Base-by-base conservation (phyloP, 441 rosid genomes). In the Bocquillonia castaneifolia region DNA sequence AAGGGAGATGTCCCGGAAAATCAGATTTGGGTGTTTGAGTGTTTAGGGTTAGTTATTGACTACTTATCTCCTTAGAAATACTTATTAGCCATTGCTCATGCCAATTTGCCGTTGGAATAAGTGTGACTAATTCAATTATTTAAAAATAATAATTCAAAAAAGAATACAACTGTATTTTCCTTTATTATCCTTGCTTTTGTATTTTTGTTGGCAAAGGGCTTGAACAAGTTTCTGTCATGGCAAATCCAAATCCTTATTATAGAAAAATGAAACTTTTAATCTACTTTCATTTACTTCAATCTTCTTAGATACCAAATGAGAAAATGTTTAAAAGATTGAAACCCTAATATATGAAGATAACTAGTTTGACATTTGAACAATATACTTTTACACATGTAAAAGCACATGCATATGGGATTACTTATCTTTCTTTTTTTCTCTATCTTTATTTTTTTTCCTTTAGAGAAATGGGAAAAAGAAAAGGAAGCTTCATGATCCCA, bases 321-420 rank as follows among this genome's bases (percentile, higher is more conserved):
- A 68, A 55, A 67, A 67, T 28, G 28, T 61, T 62, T 29, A 42
- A 67, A 44, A 31, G 71, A 36, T 10, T 60, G 67, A 59, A 55
- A 48, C 31, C 56, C 65, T 54, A 32, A 52, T 56, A 15, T 22
- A 51, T 63, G 40, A 8, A 37, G 62, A 63, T 42, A 72, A 60
- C 63, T 42, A 25, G 26, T 53, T 59, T 42, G 63, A 67, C 72
- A 52, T 53, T 61, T 23, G 56, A 42, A 44, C 67, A 6, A 72
- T 44, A 28, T 44, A 28, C 51, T 34, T n/a, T 64, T 64, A 32
- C 42, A 36, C 57, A 22, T 37, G 28, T 20, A 18, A n/a, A 12
- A 9, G 17, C 32, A 25, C 53, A 25, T 15, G 13, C 6, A 36
- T 56, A 34, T 44, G 3, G 9, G 13, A 14, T n/a, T 52, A 4